Percentiles rank a stretch among this genome's conserved stretches.
Conservation (phyloP, 1,284 basidiomycete genomes). For the Fomes fomentarius region DNA sequence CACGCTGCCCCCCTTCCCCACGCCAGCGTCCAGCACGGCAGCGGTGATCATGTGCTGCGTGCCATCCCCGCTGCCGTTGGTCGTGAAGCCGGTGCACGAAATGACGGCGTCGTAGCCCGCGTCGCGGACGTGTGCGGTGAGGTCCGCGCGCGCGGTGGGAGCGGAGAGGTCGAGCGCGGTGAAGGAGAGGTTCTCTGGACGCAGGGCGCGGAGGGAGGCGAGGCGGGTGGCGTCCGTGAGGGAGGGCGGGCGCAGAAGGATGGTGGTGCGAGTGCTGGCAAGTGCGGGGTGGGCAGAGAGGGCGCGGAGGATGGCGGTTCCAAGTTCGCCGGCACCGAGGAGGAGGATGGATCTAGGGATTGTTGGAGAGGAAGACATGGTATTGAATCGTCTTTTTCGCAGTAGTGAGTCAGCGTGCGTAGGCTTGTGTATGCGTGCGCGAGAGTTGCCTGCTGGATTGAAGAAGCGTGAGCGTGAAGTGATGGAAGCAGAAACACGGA, state of each 20-base stretch:
- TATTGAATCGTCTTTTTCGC: too few relatives aligned
- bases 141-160: not conserved
- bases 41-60: not conserved
- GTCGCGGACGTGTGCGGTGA: not conserved
- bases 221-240: not conserved
- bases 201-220: not conserved
- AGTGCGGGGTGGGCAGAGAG: not conserved
- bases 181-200: not conserved
- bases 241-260: not conserved
- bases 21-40: not conserved
- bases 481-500: too few relatives aligned
- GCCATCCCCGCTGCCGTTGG: not conserved
- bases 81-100: not conserved
- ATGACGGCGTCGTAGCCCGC: not conserved
- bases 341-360: not conserved
- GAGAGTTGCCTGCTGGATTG: too few relatives aligned
- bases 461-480: too few relatives aligned
- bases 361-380: not conserved
- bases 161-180: not conserved
- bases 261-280: not conserved
- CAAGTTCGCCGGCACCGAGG: not conserved
- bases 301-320: not conserved
- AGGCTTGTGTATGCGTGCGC: too few relatives aligned
- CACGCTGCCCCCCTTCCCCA: not conserved
- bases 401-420: too few relatives aligned